Percentiles rank a stretch among this genome's conserved stretches.
phyloP scores from a whole-genome alignment of 176 grass and related monocot species.

The Cymbopogon citratus region DNA sequence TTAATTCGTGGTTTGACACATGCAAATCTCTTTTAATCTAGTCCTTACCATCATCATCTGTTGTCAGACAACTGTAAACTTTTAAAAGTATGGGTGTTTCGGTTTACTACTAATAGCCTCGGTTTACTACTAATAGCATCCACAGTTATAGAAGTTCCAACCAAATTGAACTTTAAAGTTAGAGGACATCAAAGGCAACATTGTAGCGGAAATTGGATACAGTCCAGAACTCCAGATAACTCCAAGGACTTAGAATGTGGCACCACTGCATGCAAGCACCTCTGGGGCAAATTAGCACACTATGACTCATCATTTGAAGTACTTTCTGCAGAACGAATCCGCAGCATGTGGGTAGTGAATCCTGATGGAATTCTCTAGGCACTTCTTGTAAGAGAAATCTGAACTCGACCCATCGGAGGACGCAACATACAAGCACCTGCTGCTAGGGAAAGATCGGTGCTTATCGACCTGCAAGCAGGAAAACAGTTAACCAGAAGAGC shows the following conservation, averaged over 20 bases:
- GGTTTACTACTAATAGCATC: constrained; percentile 4
- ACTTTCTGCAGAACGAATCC: constrained; percentile 43
- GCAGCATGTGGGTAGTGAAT: constrained; percentile 25
- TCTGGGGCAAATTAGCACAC: not conserved
- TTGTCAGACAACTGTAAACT: not conserved
- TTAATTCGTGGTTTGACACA: not conserved
- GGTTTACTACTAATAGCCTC: not conserved
- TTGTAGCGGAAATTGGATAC: not conserved
- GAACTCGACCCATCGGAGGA: constrained; percentile 4
- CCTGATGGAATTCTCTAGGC: constrained; percentile 46
- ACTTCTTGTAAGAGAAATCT: constrained; percentile 62
- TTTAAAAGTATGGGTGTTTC: not conserved
- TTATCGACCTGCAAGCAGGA: constrained; percentile 28
- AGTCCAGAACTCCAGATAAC: not conserved
- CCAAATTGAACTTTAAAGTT: constrained; percentile 14
- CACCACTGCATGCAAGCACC: not conserved
- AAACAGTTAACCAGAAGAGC: not conserved
- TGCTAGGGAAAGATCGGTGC: constrained; percentile 27
- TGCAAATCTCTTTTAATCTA: not conserved
- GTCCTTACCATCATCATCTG: not conserved
- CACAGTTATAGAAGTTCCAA: not conserved
- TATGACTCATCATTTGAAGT: constrained; percentile 31
- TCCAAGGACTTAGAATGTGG: not conserved
- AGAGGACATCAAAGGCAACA: constrained; percentile 7
- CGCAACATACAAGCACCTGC: constrained; percentile 42